These are phyloP conservation scores for Rhodamnia rubescens DNA, from an alignment of 345 rosid genomes.

Conservation along the genomic window DNA sequence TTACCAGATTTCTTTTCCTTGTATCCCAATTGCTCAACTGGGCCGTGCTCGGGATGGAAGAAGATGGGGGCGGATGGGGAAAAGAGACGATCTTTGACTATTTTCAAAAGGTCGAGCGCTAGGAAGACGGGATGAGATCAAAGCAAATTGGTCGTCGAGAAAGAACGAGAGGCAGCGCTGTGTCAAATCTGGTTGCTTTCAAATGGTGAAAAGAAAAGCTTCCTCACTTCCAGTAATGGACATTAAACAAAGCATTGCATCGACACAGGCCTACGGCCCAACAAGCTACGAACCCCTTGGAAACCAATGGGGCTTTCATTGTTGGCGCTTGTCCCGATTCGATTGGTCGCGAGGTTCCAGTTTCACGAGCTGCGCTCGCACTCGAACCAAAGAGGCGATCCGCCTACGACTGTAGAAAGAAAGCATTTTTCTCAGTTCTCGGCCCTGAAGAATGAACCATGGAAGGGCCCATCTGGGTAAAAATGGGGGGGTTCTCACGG, in stretches of 20 bases:
- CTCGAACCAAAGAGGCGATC: too few relatives aligned
- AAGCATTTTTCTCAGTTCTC: too few relatives aligned
- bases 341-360: too few relatives aligned
- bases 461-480: too few relatives aligned
- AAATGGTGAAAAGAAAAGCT: background rate
- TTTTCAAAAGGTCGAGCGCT: background rate
- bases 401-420: too few relatives aligned
- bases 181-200: background rate
- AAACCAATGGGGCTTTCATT: too few relatives aligned
- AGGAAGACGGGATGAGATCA: background rate
- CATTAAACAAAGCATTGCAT: background rate
- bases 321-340: too few relatives aligned
- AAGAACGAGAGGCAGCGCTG: background rate
- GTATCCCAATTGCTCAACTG: background rate
- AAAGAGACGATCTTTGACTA: background rate
- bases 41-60: background rate
- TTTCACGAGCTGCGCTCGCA: too few relatives aligned
- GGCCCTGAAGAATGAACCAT: too few relatives aligned
- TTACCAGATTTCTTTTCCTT: background rate
- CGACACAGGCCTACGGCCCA: background rate
- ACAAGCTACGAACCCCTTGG: background rate
- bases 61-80: background rate
- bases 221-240: background rate
- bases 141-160: background rate
- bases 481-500: too few relatives aligned